Conservation (phyloP, 1,284 basidiomycete species). For the Ustilago vetiveriae region DNA sequence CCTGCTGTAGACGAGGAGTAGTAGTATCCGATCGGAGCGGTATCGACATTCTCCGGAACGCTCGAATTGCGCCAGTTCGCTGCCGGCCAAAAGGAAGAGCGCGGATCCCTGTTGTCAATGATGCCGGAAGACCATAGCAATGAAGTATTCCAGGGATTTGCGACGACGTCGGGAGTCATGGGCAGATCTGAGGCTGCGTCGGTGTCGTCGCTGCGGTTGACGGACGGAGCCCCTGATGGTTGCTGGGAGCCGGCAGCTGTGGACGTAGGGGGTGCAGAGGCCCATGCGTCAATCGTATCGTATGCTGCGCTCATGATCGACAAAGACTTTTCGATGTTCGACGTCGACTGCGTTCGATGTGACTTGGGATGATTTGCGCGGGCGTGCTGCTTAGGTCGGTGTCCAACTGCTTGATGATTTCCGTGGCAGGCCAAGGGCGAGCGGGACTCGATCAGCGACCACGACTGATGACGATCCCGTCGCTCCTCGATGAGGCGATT, state of each 20-base stretch:
- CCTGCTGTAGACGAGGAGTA: constrained; percentile 18
- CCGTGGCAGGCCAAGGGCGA: too few species aligned
- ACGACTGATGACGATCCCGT: too few species aligned
- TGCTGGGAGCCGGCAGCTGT: neutral
- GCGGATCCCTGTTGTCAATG: constrained; percentile 34
- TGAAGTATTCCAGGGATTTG: constrained; percentile 44
- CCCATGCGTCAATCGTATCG: neutral
- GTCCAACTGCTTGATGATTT: too few species aligned
- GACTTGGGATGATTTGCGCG: too few species aligned
- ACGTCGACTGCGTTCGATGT: too few species aligned
- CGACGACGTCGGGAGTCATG: constrained; percentile 29
- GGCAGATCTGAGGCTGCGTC: neutral
- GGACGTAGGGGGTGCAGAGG: neutral
- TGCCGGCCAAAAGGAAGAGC: constrained; percentile 29
- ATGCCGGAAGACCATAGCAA: constrained; percentile 38
- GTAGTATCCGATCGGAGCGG: constrained; percentile 35
- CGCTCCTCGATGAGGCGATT: too few species aligned
- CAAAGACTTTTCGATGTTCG: too few species aligned
- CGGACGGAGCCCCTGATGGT: neutral
- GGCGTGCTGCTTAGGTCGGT: too few species aligned
- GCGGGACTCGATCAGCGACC: too few species aligned
- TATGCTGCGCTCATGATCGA: neutral
- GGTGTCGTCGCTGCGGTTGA: neutral
- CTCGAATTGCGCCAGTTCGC: constrained; percentile 18
- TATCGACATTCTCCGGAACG: constrained; percentile 27